Evolutionary conservation across 495 filamentous ascomycete genomes (phyloP).

Genomic region (Aeminium ludgeri): DNA sequence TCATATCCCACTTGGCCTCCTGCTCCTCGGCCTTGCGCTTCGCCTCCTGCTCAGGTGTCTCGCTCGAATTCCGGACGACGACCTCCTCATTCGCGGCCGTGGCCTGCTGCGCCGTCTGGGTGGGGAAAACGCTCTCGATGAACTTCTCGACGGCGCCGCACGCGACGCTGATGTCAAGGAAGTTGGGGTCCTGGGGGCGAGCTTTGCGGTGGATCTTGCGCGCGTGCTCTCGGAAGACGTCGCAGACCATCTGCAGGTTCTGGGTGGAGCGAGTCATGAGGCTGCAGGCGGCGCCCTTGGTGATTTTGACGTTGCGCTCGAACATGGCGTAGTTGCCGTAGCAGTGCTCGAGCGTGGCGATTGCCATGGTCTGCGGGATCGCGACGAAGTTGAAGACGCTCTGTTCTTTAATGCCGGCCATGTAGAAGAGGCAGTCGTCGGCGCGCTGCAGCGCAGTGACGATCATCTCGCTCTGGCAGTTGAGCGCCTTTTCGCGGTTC

Average conservation of each 20-base stretch:
- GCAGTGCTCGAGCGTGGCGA: slow-evolving; percentile 78
- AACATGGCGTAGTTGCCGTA: slow-evolving; percentile 88
- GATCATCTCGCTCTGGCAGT: slow-evolving; percentile 90
- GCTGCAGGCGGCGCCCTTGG: slow-evolving; percentile 80
- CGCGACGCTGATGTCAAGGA: slow-evolving; percentile 75
- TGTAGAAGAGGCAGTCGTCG: slow-evolving; percentile 90
- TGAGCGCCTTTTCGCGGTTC: slow-evolving; percentile 60
- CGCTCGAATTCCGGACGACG: no score
- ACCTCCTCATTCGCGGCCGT: slow-evolving; percentile 20
- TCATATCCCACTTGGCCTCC: slow-evolving; percentile 39
- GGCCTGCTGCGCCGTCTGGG: slow-evolving; percentile 37
- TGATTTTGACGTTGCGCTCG: slow-evolving; percentile 83
- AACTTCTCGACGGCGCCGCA: slow-evolving; percentile 97
- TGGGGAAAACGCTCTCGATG: slow-evolving; percentile 86
- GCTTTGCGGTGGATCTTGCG: slow-evolving; percentile 87
- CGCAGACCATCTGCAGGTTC: slow-evolving; percentile 63
- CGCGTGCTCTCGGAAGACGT: slow-evolving; percentile 57
- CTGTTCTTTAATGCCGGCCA: slow-evolving; percentile 89
- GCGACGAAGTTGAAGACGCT: slow-evolving; percentile 99
- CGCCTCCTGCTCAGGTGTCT: slow-evolving; percentile 29
- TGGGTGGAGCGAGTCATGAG: slow-evolving; percentile 86
- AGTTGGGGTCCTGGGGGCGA: slow-evolving; percentile 83
- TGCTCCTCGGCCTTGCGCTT: slow-evolving; percentile 34
- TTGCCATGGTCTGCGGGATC: slow-evolving; percentile 97
- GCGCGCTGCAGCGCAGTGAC: slow-evolving; percentile 72